These are phyloP conservation scores for Talaromyces sp. DNA, from an alignment of 2,329 filamentous ascomycete genomes.

Conservation along the genomic window DNA sequence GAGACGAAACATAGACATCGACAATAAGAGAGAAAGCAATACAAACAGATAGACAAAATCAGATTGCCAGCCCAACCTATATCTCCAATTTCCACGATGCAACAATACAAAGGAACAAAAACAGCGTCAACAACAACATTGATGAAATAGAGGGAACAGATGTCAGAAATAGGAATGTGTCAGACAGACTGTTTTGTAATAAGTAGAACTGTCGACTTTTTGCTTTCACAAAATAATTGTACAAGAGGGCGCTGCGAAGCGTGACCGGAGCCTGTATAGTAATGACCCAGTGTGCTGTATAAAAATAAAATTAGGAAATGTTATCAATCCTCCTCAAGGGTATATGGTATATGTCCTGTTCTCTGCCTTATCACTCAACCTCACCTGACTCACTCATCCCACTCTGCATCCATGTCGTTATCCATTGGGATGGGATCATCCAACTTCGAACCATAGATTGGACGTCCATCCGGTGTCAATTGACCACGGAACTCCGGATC, in stretches of 20 bases:
- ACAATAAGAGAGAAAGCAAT: conserved; percentile 7
- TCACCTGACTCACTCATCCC: conserved; percentile 31
- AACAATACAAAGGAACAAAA: conserved; percentile 13
- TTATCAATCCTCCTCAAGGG: conserved; percentile 18
- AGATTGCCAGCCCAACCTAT: conserved; percentile 20
- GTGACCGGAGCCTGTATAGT: background rate
- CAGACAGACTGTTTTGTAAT: background rate
- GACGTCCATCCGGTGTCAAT: conserved; percentile 44
- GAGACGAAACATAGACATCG: background rate
- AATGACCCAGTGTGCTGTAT: conserved; percentile 7
- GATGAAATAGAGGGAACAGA: background rate
- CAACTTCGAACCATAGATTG: conserved; percentile 39
- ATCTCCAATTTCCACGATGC: conserved; percentile 20
- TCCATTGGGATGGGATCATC: conserved; percentile 35
- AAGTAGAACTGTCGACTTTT: background rate
- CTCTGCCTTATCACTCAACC: background rate
- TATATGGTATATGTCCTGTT: conserved; percentile 20
- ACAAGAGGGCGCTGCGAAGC: conserved; percentile 19
- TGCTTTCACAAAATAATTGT: conserved; percentile 19
- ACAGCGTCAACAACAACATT: conserved; percentile 3
- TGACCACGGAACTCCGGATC: conserved; percentile 46
- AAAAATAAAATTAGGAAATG: conserved; percentile 10
- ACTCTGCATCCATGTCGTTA: conserved; percentile 35
- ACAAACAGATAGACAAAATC: conserved; percentile 10
- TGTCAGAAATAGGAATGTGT: background rate